These are phyloP conservation scores for Paramecium sonneborni DNA, from an alignment of 73 alveolate species.

Conservation along the genomic window DNA sequence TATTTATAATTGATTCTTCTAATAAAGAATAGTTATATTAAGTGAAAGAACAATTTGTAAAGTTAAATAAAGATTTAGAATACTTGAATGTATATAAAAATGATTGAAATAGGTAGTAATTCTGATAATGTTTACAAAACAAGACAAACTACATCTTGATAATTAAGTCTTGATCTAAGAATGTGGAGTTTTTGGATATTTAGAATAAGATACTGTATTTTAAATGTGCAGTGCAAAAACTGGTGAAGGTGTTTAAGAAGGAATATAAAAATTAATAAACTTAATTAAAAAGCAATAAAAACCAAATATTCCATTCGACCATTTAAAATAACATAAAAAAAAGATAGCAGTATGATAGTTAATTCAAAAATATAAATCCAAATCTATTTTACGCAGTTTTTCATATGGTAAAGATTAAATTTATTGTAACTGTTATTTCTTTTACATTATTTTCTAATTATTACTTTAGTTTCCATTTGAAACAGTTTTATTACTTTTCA, in stretches of 20 bases:
- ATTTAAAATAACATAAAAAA: not conserved
- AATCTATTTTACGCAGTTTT: constrained; percentile 13
- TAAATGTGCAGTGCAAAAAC: constrained; percentile 74
- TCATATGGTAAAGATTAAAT: not conserved
- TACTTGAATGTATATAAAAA: constrained; percentile 18
- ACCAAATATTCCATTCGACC: not conserved
- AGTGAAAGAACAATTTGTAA: constrained; percentile 84
- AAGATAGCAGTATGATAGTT: not conserved
- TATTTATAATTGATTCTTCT: constrained; percentile 89
- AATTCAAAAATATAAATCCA: constrained; percentile 7
- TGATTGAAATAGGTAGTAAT: constrained; percentile 43
- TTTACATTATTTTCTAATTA: not conserved
- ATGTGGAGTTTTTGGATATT: constrained; percentile 30
- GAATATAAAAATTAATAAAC: constrained; percentile 60
- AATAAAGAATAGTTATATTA: constrained; percentile 83
- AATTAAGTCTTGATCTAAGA: constrained; percentile 46
- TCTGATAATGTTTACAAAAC: constrained; percentile 45
- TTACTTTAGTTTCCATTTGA: not conserved
- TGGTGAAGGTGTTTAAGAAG: constrained; percentile 79
- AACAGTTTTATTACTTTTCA: not conserved
- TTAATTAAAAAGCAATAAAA: not conserved
- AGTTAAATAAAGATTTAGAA: constrained; percentile 46
- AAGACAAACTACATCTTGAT: constrained; percentile 46
- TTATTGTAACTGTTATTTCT: not conserved
- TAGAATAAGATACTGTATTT: constrained; percentile 53